These are phyloP conservation scores for Cordyceps fumosorosea DNA, from an alignment of 2,329 filamentous ascomycete species.

Conservation along the genomic window DNA sequence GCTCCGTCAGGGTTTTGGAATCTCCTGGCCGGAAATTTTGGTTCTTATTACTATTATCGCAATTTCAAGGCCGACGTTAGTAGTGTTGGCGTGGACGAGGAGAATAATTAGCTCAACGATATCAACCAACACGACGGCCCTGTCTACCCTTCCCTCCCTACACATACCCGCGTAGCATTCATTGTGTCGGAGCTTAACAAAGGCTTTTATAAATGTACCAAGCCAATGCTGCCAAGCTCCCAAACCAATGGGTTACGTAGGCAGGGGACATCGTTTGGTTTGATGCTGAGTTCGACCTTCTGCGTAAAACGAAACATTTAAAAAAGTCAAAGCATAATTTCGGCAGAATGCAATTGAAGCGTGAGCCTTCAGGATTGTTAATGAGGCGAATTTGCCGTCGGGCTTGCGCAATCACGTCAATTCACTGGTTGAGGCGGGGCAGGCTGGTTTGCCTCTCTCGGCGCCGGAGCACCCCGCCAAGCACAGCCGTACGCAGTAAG, in stretches of 20 bases:
- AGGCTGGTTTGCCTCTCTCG: neutral
- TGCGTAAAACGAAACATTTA: neutral
- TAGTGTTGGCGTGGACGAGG: too few relatives aligned
- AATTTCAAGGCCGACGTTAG: too few relatives aligned
- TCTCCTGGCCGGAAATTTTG: neutral
- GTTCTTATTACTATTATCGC: neutral
- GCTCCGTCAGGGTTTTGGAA: neutral
- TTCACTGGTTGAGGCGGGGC: conserved; percentile 5
- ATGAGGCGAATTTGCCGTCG: neutral
- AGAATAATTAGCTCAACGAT: too few relatives aligned
- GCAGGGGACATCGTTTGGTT: too few relatives aligned
- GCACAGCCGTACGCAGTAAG: neutral
- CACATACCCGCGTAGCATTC: too few relatives aligned
- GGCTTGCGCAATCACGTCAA: conserved; percentile 1
- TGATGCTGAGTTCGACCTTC: too few relatives aligned
- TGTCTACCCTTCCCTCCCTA: too few relatives aligned
- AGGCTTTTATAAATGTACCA: too few relatives aligned
- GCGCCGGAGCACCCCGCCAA: conserved; percentile 6
- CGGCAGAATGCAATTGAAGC: neutral
- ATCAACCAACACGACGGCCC: too few relatives aligned
- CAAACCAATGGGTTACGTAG: too few relatives aligned
- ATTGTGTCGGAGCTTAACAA: too few relatives aligned
- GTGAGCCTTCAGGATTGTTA: neutral
- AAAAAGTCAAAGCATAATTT: neutral
- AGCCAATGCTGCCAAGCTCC: too few relatives aligned